phyloP scores from a whole-genome alignment of 805 yeast species.

The Candida dajiaensis region DNA sequence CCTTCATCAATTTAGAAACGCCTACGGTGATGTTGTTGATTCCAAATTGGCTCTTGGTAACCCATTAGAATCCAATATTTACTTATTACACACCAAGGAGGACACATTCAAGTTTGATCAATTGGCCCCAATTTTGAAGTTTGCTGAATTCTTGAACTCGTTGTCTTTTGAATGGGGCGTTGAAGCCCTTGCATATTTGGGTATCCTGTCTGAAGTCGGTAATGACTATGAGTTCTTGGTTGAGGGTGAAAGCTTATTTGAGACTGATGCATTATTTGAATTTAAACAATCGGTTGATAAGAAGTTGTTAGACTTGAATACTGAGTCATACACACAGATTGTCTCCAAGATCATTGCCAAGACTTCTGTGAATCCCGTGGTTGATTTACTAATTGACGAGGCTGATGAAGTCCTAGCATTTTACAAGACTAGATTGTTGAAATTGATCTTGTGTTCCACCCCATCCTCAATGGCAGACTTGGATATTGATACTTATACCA shows the following conservation, averaged over 20 bases:
- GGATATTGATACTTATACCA: slow-evolving; percentile 28
- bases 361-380: slow-evolving; percentile 9
- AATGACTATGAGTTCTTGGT: slow-evolving; percentile 32
- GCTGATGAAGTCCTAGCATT: slow-evolving; percentile 11
- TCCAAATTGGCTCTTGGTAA: slow-evolving; percentile 40
- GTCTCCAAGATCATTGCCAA: slow-evolving; percentile 14
- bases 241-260: slow-evolving; percentile 1
- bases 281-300: background rate
- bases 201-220: slow-evolving; percentile 31
- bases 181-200: slow-evolving; percentile 22
- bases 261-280: background rate
- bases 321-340: slow-evolving; percentile 18
- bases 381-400: slow-evolving; percentile 1
- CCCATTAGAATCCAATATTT: slow-evolving; percentile 38
- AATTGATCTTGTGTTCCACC: slow-evolving; percentile 22
- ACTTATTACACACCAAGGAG: slow-evolving; percentile 17
- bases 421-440: slow-evolving; percentile 32
- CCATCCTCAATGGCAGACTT: slow-evolving; percentile 16
- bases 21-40: slow-evolving; percentile 29
- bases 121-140: slow-evolving; percentile 18
- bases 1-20: slow-evolving; percentile 18
- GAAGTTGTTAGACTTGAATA: background rate
- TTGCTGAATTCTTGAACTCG: slow-evolving; percentile 22
- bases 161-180: slow-evolving; percentile 14
- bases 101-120: slow-evolving; percentile 8